Evolutionary conservation across 1,284 basidiomycete species (phyloP), one percentile per base, ranked within the genome.

Genomic region (Fomitopsis pinicola): DNA sequence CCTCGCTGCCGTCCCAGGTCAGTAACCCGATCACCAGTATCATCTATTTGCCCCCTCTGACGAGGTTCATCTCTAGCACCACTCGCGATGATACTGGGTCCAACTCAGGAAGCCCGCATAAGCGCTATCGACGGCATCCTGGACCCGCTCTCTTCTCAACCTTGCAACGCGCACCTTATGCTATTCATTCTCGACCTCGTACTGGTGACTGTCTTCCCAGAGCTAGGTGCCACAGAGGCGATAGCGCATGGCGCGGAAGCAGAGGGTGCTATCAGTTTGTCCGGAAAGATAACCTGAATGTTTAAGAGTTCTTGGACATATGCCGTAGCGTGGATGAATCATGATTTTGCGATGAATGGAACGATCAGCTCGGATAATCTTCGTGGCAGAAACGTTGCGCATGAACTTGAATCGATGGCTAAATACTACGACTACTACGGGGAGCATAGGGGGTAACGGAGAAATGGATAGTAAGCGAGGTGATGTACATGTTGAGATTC

Each of bases 151-250:
- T 77, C 79, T 30, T 82, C 81, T 36, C 71, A 74, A 48, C 76
- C 77, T 62, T 90, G 88, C 69, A 93, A 93, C 67, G 76, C 80
- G 5, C 90, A 91, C 63, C 77, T 93, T 0, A 71, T 83, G 2
- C 73, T 92, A 54, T 76, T 89, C 60, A 61, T 92, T 4, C 68
- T 92, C 30, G 91, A 93, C 65, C 75, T 84, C 15, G 59, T 89
- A 5, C 66, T 91, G 45, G 67, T 86, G 45, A 78, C 77, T 2
- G 62, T 91, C 52, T 91, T 90, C 66, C 90, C 91, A 0, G 89
- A 91, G 73, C 74, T 92, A 67, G 77, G 77, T 26, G 69, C 67
- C 19, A 70, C 65, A 36, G 66, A 65, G 54, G 52, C 52, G 14
- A 6, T 50, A 66, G 63, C 58, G 42, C 19, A 30, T 54, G 52